These are phyloP conservation scores for Borealophlyctis nickersoniae DNA, from an alignment of 192 early-diverging fungal genomes.

Conservation along the genomic window DNA sequence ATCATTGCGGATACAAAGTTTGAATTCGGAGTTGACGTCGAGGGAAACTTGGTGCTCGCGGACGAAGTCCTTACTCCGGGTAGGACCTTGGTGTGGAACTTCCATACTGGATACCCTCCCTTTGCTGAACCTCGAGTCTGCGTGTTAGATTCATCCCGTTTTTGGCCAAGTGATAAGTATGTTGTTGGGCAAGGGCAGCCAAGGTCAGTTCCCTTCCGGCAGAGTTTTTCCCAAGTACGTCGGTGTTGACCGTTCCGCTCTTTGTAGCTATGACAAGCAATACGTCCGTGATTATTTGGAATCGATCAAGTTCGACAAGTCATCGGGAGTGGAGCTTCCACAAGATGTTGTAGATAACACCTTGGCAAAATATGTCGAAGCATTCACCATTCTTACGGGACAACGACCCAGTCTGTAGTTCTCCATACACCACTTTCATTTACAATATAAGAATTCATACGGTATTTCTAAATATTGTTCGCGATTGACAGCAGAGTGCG, in stretches of 20 bases:
- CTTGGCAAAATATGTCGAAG: constrained; percentile 86
- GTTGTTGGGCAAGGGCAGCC: constrained; percentile 71
- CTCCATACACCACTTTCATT: no score
- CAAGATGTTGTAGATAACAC: constrained; percentile 80
- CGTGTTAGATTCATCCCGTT: constrained; percentile 84
- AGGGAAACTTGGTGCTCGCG: constrained; percentile 77
- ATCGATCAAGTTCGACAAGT: constrained; percentile 84
- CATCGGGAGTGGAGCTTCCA: constrained; percentile 78
- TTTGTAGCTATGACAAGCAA: constrained; percentile 89
- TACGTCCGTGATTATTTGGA: constrained; percentile 92
- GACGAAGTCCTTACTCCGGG: constrained; percentile 97
- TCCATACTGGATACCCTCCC: no score
- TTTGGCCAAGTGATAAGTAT: constrained; percentile 89
- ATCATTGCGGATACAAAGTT: constrained; percentile 99
- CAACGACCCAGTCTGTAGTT: constrained; percentile 17
- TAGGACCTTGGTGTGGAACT: constrained; percentile 34
- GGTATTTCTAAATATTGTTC: no score
- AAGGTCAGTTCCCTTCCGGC: constrained; percentile 35
- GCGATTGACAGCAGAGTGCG: no score
- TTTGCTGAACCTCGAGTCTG: no score
- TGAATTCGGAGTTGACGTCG: constrained; percentile 92
- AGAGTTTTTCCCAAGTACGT: background rate
- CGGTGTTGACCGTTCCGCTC: background rate
- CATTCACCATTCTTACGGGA: constrained; percentile 77
- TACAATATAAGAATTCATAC: no score